These are phyloP conservation scores for Aspergillus affinis DNA, from an alignment of 495 filamentous ascomycete species.

Conservation along the genomic window DNA sequence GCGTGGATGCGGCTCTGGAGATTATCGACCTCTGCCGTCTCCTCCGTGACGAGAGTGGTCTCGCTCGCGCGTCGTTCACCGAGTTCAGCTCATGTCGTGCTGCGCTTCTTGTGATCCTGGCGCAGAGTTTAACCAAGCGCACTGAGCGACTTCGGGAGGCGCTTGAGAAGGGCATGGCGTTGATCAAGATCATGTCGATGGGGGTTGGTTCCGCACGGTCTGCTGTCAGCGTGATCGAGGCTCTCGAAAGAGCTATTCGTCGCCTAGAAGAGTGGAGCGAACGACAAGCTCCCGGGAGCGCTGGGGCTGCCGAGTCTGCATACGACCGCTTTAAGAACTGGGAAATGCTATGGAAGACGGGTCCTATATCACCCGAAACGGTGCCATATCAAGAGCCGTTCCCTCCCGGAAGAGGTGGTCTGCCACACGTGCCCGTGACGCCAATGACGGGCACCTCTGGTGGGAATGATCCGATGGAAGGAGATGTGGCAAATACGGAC, in stretches of 20 bases:
- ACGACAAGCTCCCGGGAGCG: conserved; percentile 32
- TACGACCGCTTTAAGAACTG: conserved; percentile 54
- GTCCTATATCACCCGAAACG: conserved; percentile 40
- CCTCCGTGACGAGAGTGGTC: conserved; percentile 47
- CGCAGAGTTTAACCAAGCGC: conserved; percentile 48
- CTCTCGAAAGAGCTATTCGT: conserved; percentile 49
- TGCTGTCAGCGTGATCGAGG: conserved; percentile 52
- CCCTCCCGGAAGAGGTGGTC: conserved; percentile 19
- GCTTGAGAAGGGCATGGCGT: conserved; percentile 46
- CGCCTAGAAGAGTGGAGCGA: conserved; percentile 45
- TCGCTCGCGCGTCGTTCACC: conserved; percentile 51
- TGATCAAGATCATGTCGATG: conserved; percentile 55
- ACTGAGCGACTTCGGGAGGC: conserved; percentile 47
- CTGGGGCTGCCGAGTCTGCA: conserved; percentile 38
- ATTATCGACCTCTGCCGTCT: conserved; percentile 48
- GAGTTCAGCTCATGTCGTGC: conserved; percentile 54
- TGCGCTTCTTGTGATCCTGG: conserved; percentile 48
- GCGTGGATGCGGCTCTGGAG: conserved; percentile 50
- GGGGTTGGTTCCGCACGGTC: conserved; percentile 50
- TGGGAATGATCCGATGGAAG: conserved; percentile 20
- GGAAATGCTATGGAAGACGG: conserved; percentile 54
- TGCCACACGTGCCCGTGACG: conserved; percentile 23
- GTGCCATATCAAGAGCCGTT: conserved; percentile 23
- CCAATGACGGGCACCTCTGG: conserved; percentile 18
- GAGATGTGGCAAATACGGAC: conserved; percentile 23